Evolutionary conservation across 306 rosid species (phyloP), one percentile per base, ranked within the genome.

Genomic region (Cucurbita pepo): DNA sequence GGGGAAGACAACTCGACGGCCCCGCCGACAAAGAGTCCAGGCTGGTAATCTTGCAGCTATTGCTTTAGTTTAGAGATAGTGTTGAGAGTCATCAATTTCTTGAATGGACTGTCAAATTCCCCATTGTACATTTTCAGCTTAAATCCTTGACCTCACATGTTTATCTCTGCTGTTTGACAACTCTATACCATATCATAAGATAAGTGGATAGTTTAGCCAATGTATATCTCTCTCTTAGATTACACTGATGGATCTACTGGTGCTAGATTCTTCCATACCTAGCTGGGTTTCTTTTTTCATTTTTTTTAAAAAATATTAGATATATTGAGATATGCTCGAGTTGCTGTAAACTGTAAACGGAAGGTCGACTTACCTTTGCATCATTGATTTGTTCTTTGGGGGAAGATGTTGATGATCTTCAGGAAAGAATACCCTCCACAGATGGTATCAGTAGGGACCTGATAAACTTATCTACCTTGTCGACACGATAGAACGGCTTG

Each of bases 1-100:
- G 99, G 97, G 99, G 63, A 94, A 89, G 82, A 89, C 96, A 41
- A 87, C 96, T 18, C 81, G 97, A 82, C 81, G 99, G 78, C 96
- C 97, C 43, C 99, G 99, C 8, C 73, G 95, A 78, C 99, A 94
- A 66, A 86, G 99, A 88, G 84, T 84, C 67, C 86, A 91, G 14
- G 90, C 91, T 47, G 92, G 91, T 56, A 87, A 82, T 79, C 88
- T 82, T 77, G 55, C 66, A 73, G 53, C 53, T 45, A 43, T 73
- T 73, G 41, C 69, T 43, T 40, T 57, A 22, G 53, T 73, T 43
- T 22, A 71, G 75, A 71, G n/a, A 71, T 52, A 62, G 63, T 53
- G 30, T 21, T 43, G 36, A 41, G 74, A 70, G 61, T 19, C 48
- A 16, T 48, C 30, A 70, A 52, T 72, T 72, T 54, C n/a, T 72